Percentiles rank a stretch among this genome's conserved stretches.
Evolutionary conservation across 495 filamentous ascomycete genomes (phyloP).

Genomic region (Aspergillus biplanus): DNA sequence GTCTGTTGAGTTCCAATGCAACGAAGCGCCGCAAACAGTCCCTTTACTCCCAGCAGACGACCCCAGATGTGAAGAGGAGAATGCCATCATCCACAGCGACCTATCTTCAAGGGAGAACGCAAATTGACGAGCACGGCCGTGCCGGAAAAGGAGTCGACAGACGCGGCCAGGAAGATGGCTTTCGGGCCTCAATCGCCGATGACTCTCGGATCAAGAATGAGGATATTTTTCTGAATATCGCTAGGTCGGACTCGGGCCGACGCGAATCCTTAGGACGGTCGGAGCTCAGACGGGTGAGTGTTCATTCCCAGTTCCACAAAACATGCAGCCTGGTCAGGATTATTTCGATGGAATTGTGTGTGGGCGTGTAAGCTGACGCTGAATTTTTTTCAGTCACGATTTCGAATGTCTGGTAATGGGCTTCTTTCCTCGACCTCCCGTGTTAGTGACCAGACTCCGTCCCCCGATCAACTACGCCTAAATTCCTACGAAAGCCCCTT

Average conservation of each 20-base stretch:
- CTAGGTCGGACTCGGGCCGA: constrained; percentile 54
- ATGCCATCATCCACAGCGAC: constrained; percentile 33
- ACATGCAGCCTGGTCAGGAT: neutral
- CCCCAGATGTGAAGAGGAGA: constrained; percentile 32
- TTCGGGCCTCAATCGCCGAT: constrained; percentile 31
- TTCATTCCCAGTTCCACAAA: neutral
- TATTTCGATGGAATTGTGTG: constrained; percentile 2
- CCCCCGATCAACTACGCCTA: constrained; percentile 44
- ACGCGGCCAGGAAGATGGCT: constrained; percentile 28
- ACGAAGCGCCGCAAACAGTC: constrained; percentile 34
- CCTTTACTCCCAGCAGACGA: constrained; percentile 32
- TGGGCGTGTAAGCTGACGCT: constrained; percentile 18
- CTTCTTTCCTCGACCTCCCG: constrained; percentile 43
- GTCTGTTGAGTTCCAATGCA: constrained; percentile 38
- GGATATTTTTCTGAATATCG: constrained; percentile 68
- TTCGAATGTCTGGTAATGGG: constrained; percentile 44
- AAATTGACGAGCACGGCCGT: constrained; percentile 37
- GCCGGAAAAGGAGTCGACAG: constrained; percentile 32
- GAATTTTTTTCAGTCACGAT: constrained; percentile 37
- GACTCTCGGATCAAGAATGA: constrained; percentile 49
- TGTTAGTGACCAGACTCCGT: constrained; percentile 43
- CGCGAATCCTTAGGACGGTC: constrained; percentile 50
- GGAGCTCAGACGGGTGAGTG: constrained; percentile 56
- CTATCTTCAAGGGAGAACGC: constrained; percentile 31
- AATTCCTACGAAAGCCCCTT: constrained; percentile 51